These are phyloP conservation scores for Pinus taeda DNA, from an alignment of 75 land plant species.

Conservation along the genomic window DNA sequence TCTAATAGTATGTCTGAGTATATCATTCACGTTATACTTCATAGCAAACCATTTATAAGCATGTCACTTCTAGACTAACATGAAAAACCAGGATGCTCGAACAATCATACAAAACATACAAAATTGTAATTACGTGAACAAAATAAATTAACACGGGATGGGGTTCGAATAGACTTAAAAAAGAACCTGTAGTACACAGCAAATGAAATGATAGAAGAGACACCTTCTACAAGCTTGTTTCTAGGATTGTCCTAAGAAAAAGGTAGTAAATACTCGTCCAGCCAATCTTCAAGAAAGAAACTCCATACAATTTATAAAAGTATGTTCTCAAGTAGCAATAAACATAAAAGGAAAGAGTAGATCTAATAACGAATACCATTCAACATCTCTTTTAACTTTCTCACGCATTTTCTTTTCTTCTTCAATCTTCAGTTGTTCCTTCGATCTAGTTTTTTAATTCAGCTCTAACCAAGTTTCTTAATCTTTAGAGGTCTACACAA, in stretches of 20 bases:
- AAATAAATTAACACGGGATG: no score
- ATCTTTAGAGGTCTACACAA: constrained; percentile 51
- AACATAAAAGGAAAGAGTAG: not conserved
- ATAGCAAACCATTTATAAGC: no score
- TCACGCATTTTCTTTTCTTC: constrained; percentile 48
- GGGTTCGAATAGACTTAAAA: no score
- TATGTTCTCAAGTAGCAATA: not conserved
- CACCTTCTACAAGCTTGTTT: no score
- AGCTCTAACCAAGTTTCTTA: constrained; percentile 73
- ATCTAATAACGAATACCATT: constrained; percentile 25
- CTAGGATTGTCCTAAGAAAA: not conserved
- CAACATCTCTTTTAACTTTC: constrained; percentile 57
- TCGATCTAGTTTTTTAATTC: constrained; percentile 62
- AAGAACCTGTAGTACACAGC: no score
- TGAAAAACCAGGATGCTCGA: no score
- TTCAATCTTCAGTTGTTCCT: constrained; percentile 48
- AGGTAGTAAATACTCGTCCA: constrained; percentile 7
- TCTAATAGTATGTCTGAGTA: no score
- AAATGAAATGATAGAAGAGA: no score
- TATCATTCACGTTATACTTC: no score
- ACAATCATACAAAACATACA: no score
- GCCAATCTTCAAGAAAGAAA: not conserved
- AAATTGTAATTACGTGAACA: no score
- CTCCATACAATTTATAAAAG: not conserved
- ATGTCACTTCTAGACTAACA: no score